Evolutionary conservation across 192 early-diverging fungal species (phyloP).

Genomic region (Rhizoclosmatium sp.): DNA sequence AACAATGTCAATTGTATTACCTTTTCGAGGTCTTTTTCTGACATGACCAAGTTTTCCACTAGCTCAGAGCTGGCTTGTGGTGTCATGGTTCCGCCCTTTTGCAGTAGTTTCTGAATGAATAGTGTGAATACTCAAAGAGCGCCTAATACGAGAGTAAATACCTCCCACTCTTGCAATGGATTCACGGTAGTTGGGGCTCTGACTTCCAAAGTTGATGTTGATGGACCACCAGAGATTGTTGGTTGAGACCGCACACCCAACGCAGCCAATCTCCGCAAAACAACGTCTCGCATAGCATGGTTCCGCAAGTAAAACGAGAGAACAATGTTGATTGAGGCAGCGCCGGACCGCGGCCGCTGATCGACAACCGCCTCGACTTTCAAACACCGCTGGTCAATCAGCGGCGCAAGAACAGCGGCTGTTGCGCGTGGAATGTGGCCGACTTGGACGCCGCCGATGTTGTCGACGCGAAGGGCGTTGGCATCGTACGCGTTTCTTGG

Average conservation of each 20-base stretch:
- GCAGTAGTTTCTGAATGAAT: neutral
- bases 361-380: neutral
- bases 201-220: too few relatives aligned
- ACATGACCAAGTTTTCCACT: slow-evolving; percentile 4
- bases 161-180: slow-evolving; percentile 1
- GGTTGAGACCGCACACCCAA: neutral
- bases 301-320: neutral
- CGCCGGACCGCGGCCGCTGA: neutral
- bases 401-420: neutral
- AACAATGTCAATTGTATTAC: neutral
- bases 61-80: slow-evolving; percentile 6
- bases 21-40: neutral
- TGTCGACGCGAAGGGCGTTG: neutral
- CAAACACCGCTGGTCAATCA: neutral
- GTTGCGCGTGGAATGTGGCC: slow-evolving; percentile 1
- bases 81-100: neutral
- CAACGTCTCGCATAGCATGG: neutral
- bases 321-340: neutral
- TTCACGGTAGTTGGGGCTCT: neutral
- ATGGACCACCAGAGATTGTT: neutral
- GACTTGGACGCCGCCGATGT: slow-evolving; percentile 2
- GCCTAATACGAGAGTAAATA: neutral
- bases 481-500: neutral
- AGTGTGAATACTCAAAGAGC: neutral
- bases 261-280: neutral